A percentile compares a stretch with the other conserved stretches of the same genome.
These are phyloP conservation scores for Botryosphaeria agaves DNA, from an alignment of 2,329 filamentous ascomycete genomes.

Conservation along the genomic window DNA sequence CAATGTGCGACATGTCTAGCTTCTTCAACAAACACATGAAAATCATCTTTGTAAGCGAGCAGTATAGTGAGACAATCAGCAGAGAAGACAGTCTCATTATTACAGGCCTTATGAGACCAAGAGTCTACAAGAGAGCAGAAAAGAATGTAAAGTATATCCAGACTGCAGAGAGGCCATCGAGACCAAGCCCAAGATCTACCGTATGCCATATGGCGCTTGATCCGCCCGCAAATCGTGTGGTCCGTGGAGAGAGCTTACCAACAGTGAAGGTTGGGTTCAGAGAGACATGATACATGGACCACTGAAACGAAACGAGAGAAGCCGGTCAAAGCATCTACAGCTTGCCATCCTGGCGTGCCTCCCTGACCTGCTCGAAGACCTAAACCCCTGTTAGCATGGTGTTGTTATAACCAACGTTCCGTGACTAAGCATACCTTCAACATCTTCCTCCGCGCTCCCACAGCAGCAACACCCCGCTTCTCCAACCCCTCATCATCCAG, in stretches of 20 bases:
- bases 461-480: slow-evolving; percentile 81
- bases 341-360: slow-evolving; percentile 28
- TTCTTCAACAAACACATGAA: too few species aligned
- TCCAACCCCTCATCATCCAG: slow-evolving; percentile 88
- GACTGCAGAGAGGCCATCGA: too few species aligned
- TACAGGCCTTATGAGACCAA: not conserved
- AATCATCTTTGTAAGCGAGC: too few species aligned
- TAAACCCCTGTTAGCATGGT: slow-evolving; percentile 20
- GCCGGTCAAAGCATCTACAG: slow-evolving; percentile 5
- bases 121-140: not conserved
- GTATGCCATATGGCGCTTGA: too few species aligned
- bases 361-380: slow-evolving; percentile 91
- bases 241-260: not conserved
- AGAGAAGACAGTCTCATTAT: not conserved
- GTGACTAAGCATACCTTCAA: slow-evolving; percentile 50
- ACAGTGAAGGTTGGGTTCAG: not conserved
- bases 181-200: too few species aligned
- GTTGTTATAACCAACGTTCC: not conserved
- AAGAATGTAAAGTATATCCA: not conserved
- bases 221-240: not conserved
- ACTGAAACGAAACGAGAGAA: not conserved
- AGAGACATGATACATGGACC: not conserved
- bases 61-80: too few species aligned
- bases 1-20: too few species aligned
- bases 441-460: slow-evolving; percentile 93